Evolutionary conservation across 139 green algal species (phyloP).

Genomic region (Pleodorina starrii): DNA sequence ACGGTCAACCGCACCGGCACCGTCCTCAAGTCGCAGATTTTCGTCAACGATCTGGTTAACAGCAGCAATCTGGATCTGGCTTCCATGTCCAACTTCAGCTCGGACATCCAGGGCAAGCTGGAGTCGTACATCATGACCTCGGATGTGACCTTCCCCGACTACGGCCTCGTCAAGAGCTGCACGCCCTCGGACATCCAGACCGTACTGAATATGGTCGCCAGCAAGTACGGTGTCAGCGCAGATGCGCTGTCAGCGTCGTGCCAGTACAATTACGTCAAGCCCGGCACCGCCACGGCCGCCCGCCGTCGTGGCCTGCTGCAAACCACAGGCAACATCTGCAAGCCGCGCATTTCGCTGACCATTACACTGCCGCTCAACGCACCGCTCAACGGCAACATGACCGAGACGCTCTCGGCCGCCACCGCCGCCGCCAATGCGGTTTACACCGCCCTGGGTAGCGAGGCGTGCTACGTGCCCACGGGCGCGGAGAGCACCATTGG

Average conservation of each 20-base stretch:
- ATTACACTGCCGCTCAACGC: constrained; percentile 17
- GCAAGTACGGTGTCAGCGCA: background rate
- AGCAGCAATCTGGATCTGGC: background rate
- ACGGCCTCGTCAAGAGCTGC: constrained; percentile 23
- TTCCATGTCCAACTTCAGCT: background rate
- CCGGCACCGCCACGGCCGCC: background rate
- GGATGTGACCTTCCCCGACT: constrained; percentile 26
- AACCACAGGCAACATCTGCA: background rate
- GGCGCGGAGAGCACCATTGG: constrained; percentile 12
- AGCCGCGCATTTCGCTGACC: constrained; percentile 15
- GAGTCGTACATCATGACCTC: constrained; percentile 30
- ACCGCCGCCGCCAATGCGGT: background rate
- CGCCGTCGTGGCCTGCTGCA: constrained; percentile 22
- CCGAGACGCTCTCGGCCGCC: background rate
- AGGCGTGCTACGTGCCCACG: constrained; percentile 45
- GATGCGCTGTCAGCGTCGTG: constrained; percentile 2
- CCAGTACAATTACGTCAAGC: constrained; percentile 44
- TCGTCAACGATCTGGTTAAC: background rate
- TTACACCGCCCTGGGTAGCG: constrained; percentile 16
- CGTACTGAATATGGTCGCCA: constrained; percentile 20
- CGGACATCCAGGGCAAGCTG: constrained; percentile 15
- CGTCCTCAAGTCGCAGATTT: background rate
- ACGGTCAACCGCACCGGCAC: constrained; percentile 13
- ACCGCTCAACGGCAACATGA: background rate
- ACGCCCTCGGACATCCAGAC: constrained; percentile 10